These are phyloP conservation scores for Kwoniella bestiolae DNA, from an alignment of 768 basidiomycete species.

Conservation along the genomic window DNA sequence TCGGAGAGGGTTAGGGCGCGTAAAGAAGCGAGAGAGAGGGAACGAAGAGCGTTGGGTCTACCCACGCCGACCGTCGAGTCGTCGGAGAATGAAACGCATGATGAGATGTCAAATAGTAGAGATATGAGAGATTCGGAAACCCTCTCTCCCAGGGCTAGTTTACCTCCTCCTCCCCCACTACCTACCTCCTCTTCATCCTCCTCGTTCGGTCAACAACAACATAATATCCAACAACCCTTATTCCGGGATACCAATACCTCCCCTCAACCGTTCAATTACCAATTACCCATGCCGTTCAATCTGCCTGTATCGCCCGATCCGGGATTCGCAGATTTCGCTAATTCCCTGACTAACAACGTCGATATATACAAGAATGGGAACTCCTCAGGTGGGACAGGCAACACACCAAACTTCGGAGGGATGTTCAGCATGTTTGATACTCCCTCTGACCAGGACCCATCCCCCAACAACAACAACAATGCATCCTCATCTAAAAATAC, in stretches of 20 bases:
- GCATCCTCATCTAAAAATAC: conserved; percentile 8
- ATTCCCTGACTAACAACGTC: conserved; percentile 23
- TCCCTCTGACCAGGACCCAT: not conserved
- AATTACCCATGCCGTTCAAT: conserved; percentile 41
- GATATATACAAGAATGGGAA: conserved; percentile 30
- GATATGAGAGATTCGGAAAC: conserved; percentile 30
- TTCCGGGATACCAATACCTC: not conserved
- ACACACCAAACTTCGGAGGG: conserved; percentile 29
- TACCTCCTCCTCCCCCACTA: not conserved
- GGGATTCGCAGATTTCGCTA: conserved; percentile 31
- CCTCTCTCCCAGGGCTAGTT: conserved; percentile 29
- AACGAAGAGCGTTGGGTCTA: conserved; percentile 39
- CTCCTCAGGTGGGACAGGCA: not conserved
- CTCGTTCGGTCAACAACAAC: conserved; percentile 2
- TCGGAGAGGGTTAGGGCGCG: conserved; percentile 54
- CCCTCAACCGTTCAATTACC: conserved; percentile 37
- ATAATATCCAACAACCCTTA: conserved; percentile 9
- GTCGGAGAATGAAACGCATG: conserved; percentile 17
- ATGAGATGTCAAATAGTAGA: conserved; percentile 4
- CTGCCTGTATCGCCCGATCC: conserved; percentile 32
- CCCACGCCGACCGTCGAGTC: conserved; percentile 23
- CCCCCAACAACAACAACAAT: conserved; percentile 1
- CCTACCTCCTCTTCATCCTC: conserved; percentile 2
- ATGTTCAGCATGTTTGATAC: conserved; percentile 41
- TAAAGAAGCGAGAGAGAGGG: conserved; percentile 51